Evolutionary conservation across 208 protist species (phyloP).

Genomic region (Strigomonas culicis): DNA sequence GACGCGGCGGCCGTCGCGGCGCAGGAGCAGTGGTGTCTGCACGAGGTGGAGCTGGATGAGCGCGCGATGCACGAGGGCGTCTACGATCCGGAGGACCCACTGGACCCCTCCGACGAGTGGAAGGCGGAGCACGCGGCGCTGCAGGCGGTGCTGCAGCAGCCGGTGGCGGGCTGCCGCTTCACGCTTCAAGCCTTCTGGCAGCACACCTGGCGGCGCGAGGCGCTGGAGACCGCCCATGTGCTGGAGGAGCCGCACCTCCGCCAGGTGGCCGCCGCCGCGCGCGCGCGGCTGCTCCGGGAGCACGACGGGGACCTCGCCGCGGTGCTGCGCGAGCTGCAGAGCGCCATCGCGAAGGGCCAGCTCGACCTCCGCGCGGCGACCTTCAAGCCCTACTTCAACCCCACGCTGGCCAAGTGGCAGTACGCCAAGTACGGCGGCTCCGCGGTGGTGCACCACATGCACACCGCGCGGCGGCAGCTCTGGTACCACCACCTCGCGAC

Average conservation of each 20-base stretch:
- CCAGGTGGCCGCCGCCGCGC: constrained; percentile 49
- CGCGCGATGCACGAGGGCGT: constrained; percentile 51
- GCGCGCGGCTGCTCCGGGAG: constrained; percentile 46
- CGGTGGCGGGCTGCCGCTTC: constrained; percentile 42
- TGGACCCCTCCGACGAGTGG: constrained; percentile 69
- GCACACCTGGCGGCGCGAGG: constrained; percentile 72
- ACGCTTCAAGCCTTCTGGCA: constrained; percentile 70
- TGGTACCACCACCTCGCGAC: constrained; percentile 69
- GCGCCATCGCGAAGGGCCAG: constrained; percentile 41
- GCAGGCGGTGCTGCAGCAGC: constrained; percentile 31
- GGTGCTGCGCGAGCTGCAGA: constrained; percentile 41
- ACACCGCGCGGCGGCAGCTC: constrained; percentile 62
- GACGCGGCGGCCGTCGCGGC: constrained; percentile 19
- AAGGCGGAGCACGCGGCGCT: constrained; percentile 54
- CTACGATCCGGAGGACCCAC: constrained; percentile 72
- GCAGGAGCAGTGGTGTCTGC: constrained; percentile 39
- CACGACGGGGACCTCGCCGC: constrained; percentile 20
- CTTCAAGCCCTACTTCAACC: constrained; percentile 58
- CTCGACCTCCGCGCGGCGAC: constrained; percentile 58
- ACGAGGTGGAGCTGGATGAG: constrained; percentile 48
- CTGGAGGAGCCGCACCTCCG: constrained; percentile 46
- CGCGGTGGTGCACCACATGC: constrained; percentile 72
- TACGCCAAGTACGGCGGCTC: constrained; percentile 82
- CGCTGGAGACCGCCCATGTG: constrained; percentile 75
- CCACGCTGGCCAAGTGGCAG: constrained; percentile 67